Evolutionary conservation across 2,329 filamentous ascomycete genomes (phyloP).

Genomic region (Phaeoacremonium minimum): DNA sequence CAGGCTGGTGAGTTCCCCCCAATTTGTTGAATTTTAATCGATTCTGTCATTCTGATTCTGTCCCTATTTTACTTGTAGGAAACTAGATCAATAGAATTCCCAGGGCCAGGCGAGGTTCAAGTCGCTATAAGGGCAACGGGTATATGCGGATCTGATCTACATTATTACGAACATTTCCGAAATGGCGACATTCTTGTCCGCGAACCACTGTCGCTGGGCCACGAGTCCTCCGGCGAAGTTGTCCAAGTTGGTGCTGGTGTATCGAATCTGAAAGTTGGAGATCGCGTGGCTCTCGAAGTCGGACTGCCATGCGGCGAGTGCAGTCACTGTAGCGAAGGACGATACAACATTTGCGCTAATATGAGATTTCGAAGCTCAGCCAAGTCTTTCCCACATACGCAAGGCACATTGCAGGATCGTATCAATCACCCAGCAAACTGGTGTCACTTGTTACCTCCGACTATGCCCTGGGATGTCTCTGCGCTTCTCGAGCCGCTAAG

Average conservation of each 20-base stretch:
- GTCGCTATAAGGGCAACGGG: constrained; percentile 58
- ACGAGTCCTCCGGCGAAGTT: constrained; percentile 67
- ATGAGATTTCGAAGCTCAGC: constrained; percentile 57
- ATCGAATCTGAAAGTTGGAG: constrained; percentile 56
- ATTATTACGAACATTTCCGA: constrained; percentile 63
- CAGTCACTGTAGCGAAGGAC: constrained; percentile 44
- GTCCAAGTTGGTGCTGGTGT: constrained; percentile 55
- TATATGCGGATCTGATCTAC: constrained; percentile 64
- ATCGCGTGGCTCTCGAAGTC: constrained; percentile 75
- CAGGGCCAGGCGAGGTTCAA: constrained; percentile 53
- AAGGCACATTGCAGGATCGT: constrained; percentile 54
- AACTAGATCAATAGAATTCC: no score
- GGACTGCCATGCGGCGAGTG: constrained; percentile 65
- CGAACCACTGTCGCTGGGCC: constrained; percentile 53
- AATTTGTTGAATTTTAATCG: no score
- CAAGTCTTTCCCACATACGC: constrained; percentile 50
- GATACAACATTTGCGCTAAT: constrained; percentile 56
- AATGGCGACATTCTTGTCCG: constrained; percentile 60
- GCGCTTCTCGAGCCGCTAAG: constrained; percentile 56
- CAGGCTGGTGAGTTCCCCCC: constrained; percentile 41
- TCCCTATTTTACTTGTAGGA: no score
- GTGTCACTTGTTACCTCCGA: constrained; percentile 51
- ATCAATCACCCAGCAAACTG: constrained; percentile 52
- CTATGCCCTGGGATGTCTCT: constrained; percentile 44
- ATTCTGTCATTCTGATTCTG: no score